These are phyloP conservation scores for Aspergillus nomiae DNA, from an alignment of 2,329 filamentous ascomycete species.

Conservation along the genomic window DNA sequence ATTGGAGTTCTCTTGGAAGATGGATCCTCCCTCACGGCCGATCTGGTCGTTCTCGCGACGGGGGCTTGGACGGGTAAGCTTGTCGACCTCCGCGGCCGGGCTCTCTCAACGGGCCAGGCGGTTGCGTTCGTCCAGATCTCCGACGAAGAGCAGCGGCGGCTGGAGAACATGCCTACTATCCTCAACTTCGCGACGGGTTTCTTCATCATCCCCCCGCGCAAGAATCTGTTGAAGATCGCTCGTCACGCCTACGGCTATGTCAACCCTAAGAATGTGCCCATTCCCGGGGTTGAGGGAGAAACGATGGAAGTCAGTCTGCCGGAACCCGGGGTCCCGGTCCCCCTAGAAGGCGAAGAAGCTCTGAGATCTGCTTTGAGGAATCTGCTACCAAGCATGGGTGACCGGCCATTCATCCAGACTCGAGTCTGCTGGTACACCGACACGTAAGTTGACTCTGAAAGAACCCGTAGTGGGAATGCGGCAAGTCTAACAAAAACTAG, in stretches of 20 bases:
- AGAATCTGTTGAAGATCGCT: constrained; percentile 66
- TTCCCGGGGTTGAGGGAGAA: constrained; percentile 23
- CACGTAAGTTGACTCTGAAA: constrained; percentile 48
- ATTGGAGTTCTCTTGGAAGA: constrained; percentile 56
- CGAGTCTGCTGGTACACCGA: constrained; percentile 77
- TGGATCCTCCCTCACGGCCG: constrained; percentile 59
- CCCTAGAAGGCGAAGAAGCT: constrained; percentile 60
- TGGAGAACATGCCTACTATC: constrained; percentile 68
- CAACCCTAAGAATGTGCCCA: constrained; percentile 41
- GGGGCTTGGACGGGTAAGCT: constrained; percentile 84
- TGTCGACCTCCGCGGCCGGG: constrained; percentile 74
- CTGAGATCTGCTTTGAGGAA: constrained; percentile 63
- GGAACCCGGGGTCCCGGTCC: constrained; percentile 39
- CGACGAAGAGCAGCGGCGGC: constrained; percentile 65
- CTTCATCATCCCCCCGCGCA: constrained; percentile 58
- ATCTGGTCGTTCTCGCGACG: constrained; percentile 76
- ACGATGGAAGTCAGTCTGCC: constrained; percentile 44
- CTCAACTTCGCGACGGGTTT: constrained; percentile 53
- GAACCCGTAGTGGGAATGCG: neutral
- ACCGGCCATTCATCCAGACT: constrained; percentile 63
- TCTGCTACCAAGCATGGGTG: constrained; percentile 62
- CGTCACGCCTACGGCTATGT: constrained; percentile 70
- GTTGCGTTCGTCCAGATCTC: constrained; percentile 77
- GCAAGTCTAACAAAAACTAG: constrained; percentile 20
- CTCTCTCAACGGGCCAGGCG: constrained; percentile 78